A percentile compares a stretch with the other conserved stretches of the same genome.
Conservation (phyloP, 179 eudicot species). For the Nepenthes alata region DNA sequence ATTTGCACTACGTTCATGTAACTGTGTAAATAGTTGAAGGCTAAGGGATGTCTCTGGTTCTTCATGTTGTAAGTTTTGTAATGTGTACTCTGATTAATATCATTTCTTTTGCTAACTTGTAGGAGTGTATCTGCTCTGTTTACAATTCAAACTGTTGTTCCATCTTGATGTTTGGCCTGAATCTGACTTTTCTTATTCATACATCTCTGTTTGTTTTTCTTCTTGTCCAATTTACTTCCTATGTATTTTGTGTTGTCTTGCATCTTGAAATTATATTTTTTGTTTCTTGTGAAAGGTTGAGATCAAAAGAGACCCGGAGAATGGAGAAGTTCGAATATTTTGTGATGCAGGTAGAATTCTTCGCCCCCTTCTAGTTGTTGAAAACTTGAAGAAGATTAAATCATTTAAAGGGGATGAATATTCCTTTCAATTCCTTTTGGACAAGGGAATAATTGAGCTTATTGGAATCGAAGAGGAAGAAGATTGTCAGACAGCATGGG, state of each 20-base stretch:
- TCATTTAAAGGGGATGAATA: constrained; percentile 47
- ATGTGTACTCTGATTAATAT: too few relatives aligned
- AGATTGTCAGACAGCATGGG: constrained; percentile 88
- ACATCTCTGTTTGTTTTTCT: too few relatives aligned
- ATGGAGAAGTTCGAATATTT: constrained; percentile 73
- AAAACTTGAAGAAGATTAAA: constrained; percentile 51
- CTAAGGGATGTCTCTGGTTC: too few relatives aligned
- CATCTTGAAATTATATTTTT: background rate
- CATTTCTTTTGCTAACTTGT: too few relatives aligned
- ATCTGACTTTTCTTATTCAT: too few relatives aligned
- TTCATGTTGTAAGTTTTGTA: too few relatives aligned
- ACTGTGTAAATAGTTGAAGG: too few relatives aligned
- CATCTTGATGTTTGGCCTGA: background rate
- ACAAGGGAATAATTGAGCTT: constrained; percentile 65
- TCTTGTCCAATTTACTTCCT: too few relatives aligned
- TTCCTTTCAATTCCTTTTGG: constrained; percentile 56
- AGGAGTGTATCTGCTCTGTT: background rate
- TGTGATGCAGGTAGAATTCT: constrained; percentile 82
- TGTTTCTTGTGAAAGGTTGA: constrained; percentile 42
- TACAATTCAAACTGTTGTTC: background rate
- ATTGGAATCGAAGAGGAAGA: constrained; percentile 93
- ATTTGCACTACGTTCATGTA: too few relatives aligned
- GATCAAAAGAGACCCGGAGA: constrained; percentile 55
- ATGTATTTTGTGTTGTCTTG: background rate
- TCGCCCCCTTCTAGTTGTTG: constrained; percentile 79